A percentile compares a stretch with the other conserved stretches of the same genome.
Conservation (phyloP, 306 rosid species). For the Vigna angularis region DNA sequence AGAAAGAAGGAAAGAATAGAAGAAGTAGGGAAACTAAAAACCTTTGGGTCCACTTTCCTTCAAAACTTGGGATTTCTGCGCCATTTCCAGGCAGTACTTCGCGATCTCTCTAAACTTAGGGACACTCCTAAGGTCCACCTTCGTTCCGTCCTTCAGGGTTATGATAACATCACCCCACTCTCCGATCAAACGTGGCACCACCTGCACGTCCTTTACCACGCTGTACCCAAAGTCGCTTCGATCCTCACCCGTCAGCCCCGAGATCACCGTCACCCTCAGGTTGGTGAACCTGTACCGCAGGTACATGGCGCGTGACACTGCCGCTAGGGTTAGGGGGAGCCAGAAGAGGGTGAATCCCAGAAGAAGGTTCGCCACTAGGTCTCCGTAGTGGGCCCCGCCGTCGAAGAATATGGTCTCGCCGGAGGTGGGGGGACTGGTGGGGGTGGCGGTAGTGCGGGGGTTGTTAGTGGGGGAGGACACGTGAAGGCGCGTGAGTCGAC, state of each 20-base stretch:
- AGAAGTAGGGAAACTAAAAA: slow-evolving; percentile 43
- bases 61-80: slow-evolving; percentile 49
- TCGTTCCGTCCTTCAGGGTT: slow-evolving; percentile 86
- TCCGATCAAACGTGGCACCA: slow-evolving; percentile 88
- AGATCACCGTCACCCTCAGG: slow-evolving; percentile 82
- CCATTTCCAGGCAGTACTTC: slow-evolving; percentile 75
- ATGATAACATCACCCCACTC: slow-evolving; percentile 95
- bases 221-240: slow-evolving; percentile 82
- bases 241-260: slow-evolving; percentile 87
- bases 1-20: neutral
- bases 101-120: slow-evolving; percentile 90
- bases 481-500: slow-evolving; percentile 57
- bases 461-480: slow-evolving; percentile 84
- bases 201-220: slow-evolving; percentile 88
- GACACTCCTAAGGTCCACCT: slow-evolving; percentile 85
- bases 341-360: slow-evolving; percentile 90
- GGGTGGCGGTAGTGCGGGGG: slow-evolving; percentile 36
- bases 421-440: slow-evolving; percentile 48
- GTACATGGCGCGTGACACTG: slow-evolving; percentile 73
- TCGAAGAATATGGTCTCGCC: slow-evolving; percentile 83
- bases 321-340: slow-evolving; percentile 87
- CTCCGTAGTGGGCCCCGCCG: slow-evolving; percentile 97
- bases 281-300: slow-evolving; percentile 92
- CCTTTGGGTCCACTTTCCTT: slow-evolving; percentile 67
- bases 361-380: slow-evolving; percentile 69